phyloP scores from a whole-genome alignment of 2,329 filamentous ascomycete genomes.

The Aspergillus caelatus region DNA sequence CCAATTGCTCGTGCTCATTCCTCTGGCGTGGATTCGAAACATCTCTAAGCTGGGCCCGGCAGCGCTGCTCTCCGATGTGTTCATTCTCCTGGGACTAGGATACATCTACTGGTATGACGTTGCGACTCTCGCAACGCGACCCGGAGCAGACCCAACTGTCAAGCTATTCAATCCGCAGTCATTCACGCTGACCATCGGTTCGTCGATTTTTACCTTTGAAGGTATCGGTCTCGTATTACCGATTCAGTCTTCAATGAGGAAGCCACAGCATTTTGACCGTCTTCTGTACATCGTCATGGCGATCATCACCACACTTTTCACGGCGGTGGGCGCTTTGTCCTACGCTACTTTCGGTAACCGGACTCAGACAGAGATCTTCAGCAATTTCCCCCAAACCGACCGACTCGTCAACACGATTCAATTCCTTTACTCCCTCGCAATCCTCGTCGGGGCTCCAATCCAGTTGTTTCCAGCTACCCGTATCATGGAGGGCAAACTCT shows the following conservation, averaged over 20 bases:
- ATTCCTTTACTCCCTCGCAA: conserved; percentile 90
- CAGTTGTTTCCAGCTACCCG: conserved; percentile 96
- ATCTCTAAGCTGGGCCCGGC: conserved; percentile 95
- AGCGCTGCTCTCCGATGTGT: conserved; percentile 85
- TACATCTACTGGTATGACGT: conserved; percentile 96
- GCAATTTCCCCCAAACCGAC: conserved; percentile 91
- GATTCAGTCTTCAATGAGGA: conserved; percentile 92
- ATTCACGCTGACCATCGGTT: conserved; percentile 96
- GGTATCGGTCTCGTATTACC: conserved; percentile 95
- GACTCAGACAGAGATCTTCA: conserved; percentile 91
- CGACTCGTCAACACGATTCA: conserved; percentile 92
- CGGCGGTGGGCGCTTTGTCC: conserved; percentile 84
- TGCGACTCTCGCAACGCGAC: conserved; percentile 72
- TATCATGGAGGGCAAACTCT: conserved; percentile 89
- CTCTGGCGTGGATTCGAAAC: conserved; percentile 86
- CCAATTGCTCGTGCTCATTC: conserved; percentile 91
- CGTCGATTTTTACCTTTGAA: conserved; percentile 97
- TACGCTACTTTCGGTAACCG: conserved; percentile 92
- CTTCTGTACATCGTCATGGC: conserved; percentile 89
- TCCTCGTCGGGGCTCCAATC: conserved; percentile 86
- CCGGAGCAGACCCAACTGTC: conserved; percentile 76
- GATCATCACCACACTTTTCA: conserved; percentile 86
- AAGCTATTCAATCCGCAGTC: conserved; percentile 82
- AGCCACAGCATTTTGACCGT: conserved; percentile 81
- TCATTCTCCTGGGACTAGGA: conserved; percentile 85